A percentile compares a stretch with the other conserved stretches of the same genome.
Conservation (phyloP, 164 flowering plant genomes). For the Malania oleifera region DNA sequence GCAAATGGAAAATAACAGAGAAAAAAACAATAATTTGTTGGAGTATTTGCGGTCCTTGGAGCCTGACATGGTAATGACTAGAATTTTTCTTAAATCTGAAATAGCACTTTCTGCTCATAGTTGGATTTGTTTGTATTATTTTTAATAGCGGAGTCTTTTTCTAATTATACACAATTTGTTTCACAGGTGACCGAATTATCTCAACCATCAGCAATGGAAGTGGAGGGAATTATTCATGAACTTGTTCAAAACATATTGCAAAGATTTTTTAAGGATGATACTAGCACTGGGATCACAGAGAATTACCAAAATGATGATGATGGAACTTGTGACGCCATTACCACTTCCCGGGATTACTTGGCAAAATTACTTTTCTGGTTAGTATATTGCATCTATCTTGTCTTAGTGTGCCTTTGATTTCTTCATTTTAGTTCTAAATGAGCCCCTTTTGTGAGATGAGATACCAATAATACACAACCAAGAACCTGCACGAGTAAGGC, state of each 20-base stretch:
- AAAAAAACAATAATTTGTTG: constrained; percentile 54
- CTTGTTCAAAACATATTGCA: constrained; percentile 59
- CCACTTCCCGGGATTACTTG: constrained; percentile 74
- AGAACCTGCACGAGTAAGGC: too few species aligned
- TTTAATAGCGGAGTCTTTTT: neutral
- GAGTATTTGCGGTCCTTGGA: constrained; percentile 74
- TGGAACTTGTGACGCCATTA: constrained; percentile 31
- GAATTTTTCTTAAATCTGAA: neutral
- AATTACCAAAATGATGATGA: constrained; percentile 21
- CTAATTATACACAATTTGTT: neutral
- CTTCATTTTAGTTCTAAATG: neutral
- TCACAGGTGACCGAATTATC: constrained; percentile 73
- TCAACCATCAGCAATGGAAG: constrained; percentile 67
- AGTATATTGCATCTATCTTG: constrained; percentile 12
- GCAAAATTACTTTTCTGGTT: constrained; percentile 91
- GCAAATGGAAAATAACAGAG: constrained; percentile 36
- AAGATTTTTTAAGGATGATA: constrained; percentile 46
- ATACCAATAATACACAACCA: neutral
- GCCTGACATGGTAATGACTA: constrained; percentile 56
- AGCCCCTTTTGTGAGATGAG: neutral
- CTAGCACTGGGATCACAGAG: constrained; percentile 17
- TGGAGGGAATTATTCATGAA: constrained; percentile 68
- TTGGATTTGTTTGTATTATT: neutral
- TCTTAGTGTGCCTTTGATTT: too few species aligned
- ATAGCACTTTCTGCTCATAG: neutral